These are phyloP conservation scores for Rhodotorula sp. DNA, from an alignment of 1,284 basidiomycete species.

Conservation along the genomic window DNA sequence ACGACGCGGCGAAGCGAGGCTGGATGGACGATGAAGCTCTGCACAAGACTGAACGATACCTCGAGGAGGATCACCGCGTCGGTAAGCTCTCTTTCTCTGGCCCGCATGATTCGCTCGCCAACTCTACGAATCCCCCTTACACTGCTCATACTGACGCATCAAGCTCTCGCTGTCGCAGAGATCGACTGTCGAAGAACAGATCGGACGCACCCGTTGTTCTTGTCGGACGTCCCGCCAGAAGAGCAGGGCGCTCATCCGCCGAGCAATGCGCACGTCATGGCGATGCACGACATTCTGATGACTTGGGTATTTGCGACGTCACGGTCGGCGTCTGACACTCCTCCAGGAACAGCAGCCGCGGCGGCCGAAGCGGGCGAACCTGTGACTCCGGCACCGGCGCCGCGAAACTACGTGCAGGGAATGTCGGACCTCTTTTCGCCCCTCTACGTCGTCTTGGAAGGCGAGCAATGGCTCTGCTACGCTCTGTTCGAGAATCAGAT, in stretches of 20 bases:
- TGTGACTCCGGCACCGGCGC: not conserved
- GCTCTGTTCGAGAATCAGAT: conserved; percentile 95
- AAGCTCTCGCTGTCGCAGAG: conserved; percentile 57
- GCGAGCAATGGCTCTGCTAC: conserved; percentile 84
- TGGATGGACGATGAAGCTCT: conserved; percentile 78
- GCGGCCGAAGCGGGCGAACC: not conserved
- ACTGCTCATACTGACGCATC: not conserved
- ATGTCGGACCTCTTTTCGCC: conserved; percentile 97
- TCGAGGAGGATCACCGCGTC: conserved; percentile 47
- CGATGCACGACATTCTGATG: conserved; percentile 74
- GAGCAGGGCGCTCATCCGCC: conserved; percentile 38
- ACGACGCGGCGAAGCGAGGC: conserved; percentile 66
- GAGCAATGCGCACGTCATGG: conserved; percentile 63
- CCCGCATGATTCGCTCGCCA: not conserved
- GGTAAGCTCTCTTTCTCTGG: conserved; percentile 18
- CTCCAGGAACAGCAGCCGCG: not conserved
- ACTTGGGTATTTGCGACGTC: conserved; percentile 69
- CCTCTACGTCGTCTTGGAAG: conserved; percentile 84
- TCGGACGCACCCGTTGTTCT: conserved; percentile 80
- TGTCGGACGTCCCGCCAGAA: conserved; percentile 45
- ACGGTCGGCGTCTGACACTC: not conserved
- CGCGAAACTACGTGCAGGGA: conserved; percentile 81
- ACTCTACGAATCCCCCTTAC: too few relatives aligned
- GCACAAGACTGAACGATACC: conserved; percentile 44
- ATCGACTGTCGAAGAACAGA: conserved; percentile 98